These are phyloP conservation scores for Serpula lacrymans DNA, from an alignment of 768 basidiomycete genomes.

Conservation along the genomic window DNA sequence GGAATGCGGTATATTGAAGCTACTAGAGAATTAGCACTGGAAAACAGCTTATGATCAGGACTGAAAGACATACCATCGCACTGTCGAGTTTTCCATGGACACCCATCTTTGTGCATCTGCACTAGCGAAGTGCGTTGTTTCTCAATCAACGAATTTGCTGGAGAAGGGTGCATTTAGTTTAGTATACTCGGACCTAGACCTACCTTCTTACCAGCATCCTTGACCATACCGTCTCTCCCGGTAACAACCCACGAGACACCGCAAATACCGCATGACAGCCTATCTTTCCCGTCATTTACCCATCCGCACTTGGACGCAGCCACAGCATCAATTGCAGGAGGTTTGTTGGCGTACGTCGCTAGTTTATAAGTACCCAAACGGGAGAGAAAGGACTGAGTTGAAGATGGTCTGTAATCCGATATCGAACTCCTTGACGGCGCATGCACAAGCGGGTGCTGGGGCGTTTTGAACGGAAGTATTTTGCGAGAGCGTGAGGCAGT, in stretches of 20 bases:
- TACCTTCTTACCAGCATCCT: constrained; percentile 69
- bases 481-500: constrained; percentile 51
- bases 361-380: constrained; percentile 78
- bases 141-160: constrained; percentile 69
- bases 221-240: constrained; percentile 64
- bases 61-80: constrained; percentile 61
- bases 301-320: constrained; percentile 82
- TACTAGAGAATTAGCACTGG: constrained; percentile 12
- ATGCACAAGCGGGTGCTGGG: constrained; percentile 15
- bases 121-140: constrained; percentile 68
- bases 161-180: constrained; percentile 14
- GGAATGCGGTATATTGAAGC: constrained; percentile 76
- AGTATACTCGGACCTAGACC: constrained; percentile 11
- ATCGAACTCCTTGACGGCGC: constrained; percentile 30
- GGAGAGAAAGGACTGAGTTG: constrained; percentile 65
- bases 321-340: constrained; percentile 68
- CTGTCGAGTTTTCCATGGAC: constrained; percentile 80
- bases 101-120: constrained; percentile 73
- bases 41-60: too few relatives aligned
- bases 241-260: constrained; percentile 71
- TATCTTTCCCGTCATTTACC: constrained; percentile 80
- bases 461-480: constrained; percentile 43
- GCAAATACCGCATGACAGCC: constrained; percentile 72
- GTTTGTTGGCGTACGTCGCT: constrained; percentile 78
- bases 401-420: constrained; percentile 77